phyloP scores from a whole-genome alignment of 2,329 filamentous ascomycete genomes.

The Dactylella cylindrospora region DNA sequence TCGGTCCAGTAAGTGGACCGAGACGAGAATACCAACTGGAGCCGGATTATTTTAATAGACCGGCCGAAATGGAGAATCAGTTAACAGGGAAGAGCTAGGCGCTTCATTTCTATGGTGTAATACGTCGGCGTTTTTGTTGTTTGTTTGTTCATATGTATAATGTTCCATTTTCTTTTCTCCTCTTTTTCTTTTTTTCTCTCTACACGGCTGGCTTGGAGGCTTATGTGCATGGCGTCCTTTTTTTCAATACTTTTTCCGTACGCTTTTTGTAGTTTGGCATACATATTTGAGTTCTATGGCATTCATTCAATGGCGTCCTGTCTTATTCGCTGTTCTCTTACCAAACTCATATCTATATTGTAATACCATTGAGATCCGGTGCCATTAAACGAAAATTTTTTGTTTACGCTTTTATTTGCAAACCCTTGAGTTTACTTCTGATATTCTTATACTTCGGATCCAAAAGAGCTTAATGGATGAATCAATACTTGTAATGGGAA shows the following conservation, averaged over 20 bases:
- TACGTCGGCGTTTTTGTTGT: neutral
- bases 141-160: neutral
- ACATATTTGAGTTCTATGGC: neutral
- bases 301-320: constrained; percentile 2
- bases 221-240: constrained; percentile 12
- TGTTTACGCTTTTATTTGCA: too few species aligned
- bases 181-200: constrained; percentile 20
- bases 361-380: too few species aligned
- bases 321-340: neutral
- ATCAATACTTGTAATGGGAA: too few species aligned
- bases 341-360: too few species aligned
- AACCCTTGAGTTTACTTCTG: too few species aligned
- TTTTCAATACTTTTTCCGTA: neutral
- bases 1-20: constrained; percentile 48
- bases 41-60: constrained; percentile 35
- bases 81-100: constrained; percentile 26
- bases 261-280: neutral
- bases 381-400: too few species aligned
- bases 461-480: too few species aligned
- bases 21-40: constrained; percentile 44
- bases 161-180: neutral
- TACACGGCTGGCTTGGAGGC: neutral
- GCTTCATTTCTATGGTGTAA: neutral
- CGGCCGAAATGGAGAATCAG: constrained; percentile 32
- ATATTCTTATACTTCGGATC: too few species aligned